A percentile compares a stretch with the other conserved stretches of the same genome.
phyloP scores from a whole-genome alignment of 257 asterid genomes.

The Gentiana dahurica region DNA sequence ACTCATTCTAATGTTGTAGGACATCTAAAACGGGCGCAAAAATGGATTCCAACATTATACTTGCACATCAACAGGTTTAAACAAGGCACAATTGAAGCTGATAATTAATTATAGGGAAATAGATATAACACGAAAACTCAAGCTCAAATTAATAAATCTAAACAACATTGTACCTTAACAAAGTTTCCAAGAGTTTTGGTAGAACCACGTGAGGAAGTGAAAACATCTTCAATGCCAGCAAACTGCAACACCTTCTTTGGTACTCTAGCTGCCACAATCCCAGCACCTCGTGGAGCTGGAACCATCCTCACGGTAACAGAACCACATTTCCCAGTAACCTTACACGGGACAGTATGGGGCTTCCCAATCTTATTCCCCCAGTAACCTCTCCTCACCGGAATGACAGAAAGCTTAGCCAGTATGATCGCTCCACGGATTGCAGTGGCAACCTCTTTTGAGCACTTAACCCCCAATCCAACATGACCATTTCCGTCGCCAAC shows the following conservation, averaged over 20 bases:
- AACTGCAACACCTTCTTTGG: constrained; percentile 87
- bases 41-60: no score
- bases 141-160: no score
- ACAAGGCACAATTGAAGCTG: no score
- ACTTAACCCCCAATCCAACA: constrained; percentile 83
- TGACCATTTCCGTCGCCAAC: constrained; percentile 84
- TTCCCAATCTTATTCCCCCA: constrained; percentile 92
- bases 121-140: no score
- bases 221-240: constrained; percentile 87
- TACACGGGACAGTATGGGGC: constrained; percentile 88
- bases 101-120: no score
- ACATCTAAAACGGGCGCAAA: no score
- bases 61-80: no score
- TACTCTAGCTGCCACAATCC: constrained; percentile 87
- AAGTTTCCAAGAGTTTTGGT: constrained; percentile 89
- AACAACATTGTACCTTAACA: constrained; percentile 43
- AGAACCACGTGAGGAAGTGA: constrained; percentile 80
- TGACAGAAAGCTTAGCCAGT: constrained; percentile 62
- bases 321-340: constrained; percentile 90
- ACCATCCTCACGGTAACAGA: constrained; percentile 89
- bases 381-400: constrained; percentile 86
- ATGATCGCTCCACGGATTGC: constrained; percentile 82
- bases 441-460: constrained; percentile 87
- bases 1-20: no score
- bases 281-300: constrained; percentile 87